Evolutionary conservation across 1,284 basidiomycete species (phyloP), one percentile per base, ranked within the genome.

Genomic region (Trametes hirsuta): DNA sequence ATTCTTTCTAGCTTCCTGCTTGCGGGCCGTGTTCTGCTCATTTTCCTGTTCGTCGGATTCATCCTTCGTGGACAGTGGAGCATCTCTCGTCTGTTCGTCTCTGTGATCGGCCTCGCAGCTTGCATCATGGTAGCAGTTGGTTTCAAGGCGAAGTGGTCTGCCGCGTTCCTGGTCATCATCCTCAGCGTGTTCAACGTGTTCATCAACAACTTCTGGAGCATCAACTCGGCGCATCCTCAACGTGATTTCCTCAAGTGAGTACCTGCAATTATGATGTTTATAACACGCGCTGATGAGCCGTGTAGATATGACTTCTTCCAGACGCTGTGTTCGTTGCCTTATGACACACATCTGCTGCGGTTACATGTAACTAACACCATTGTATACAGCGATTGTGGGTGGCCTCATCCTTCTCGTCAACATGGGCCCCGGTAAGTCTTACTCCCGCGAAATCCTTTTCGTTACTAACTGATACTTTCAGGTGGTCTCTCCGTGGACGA

Each of bases 81-180:
- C 65, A 79, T 97, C 66, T 84, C 84, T 22, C 92, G 96, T 63
- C 84, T 95, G 9, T 79, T 97, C 61, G 91, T 97, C 55, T 95
- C 94, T 36, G 80, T 97, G 65, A 74, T 97, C 64, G 94, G 94
- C 58, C 83, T 97, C 47, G 90, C 84, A n/a, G 96, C 97, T 1
- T 98, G 97, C 74, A 77, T 88, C 71, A 98, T 98, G 94, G 96
- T 99, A 55, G 97, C 96, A 10, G 85, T 99, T 64, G 97, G 97
- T 50, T 99, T 98, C 87, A 99, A 99, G 81, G 97, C 97, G 70
- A 97, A 98, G 76, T 98, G 95, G 94, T 95, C 93, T 14, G 97
- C 97, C 3, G 86, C 88, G n/a, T 98, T 99, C 88, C 85, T 99
- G 61, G 95, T 98, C 62, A 77, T 97, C 67, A 84, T 97, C 6